Base-by-base conservation (phyloP, 1,284 basidiomycete species). In the Erythrobasidium hasegawianum region DNA sequence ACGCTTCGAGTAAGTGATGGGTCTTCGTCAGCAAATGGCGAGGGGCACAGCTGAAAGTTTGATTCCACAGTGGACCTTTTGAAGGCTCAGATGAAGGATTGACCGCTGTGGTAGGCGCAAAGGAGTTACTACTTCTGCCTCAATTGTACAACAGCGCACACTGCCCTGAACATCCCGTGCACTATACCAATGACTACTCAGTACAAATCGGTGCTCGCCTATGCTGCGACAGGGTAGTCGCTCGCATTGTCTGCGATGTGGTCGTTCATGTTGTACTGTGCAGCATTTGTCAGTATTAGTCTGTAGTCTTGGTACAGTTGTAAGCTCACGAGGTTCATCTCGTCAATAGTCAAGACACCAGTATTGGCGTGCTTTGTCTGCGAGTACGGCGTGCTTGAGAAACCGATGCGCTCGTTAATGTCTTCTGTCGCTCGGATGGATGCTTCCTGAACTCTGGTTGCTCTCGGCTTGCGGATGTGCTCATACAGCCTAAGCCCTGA, bases 331-430 rank as follows among this genome's bases (percentile, higher is more conserved):
- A 65, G 41, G 45, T 65, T 73, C 74, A 68, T 58, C 24, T 62
- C 50, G 58, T 53, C 59, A n/a, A 71, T 71, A 47, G 76, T 77
- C 50, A 78, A 68, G 70, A 65, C 47, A 68, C 76, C 73, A 58
- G 73, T 74, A 14, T 76, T 75, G 4, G 76, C 74, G 10, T 75
- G 70, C 9, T 74, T 74, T 16, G 74, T 73, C 52, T 76, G 75
- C 39, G 75, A 72, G 11, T 73, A 73, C 13, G 73, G 76, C 64
- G 73, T 66, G 20, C 68, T 71, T 3, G 74, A 74, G 70, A 79
- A 79, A 49, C 78, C 78, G 59, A 79, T 76, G 16, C 78, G 71
- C 71, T 79, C 78, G 68, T 77, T 77, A 65, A 79, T 72, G 69
- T 79, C 76, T 68, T 79, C 78, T 9, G 77, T 76, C 1, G 78